Percentiles rank a stretch among this genome's conserved stretches.
Conservation (phyloP, 257 asterid species). For the Paraleonurus japonicus region DNA sequence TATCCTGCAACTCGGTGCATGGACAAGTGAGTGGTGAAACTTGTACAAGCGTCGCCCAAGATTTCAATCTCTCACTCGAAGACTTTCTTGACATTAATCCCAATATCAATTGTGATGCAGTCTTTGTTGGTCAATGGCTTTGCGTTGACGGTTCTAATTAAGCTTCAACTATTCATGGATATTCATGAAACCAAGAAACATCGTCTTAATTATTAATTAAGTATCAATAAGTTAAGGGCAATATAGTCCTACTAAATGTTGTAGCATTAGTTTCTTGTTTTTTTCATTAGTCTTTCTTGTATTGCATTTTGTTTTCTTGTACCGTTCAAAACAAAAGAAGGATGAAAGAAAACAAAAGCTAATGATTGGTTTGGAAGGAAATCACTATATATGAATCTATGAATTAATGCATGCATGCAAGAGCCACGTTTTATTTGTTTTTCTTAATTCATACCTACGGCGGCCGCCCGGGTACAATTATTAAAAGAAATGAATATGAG, state of each 20-base stretch:
- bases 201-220: background rate
- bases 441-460: too few species aligned
- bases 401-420: too few species aligned
- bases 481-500: too few species aligned
- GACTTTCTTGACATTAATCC: constrained; percentile 29
- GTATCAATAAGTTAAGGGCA: background rate
- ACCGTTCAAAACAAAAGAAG: background rate
- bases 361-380: background rate
- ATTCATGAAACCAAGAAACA: background rate
- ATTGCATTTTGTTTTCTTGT: background rate
- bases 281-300: background rate
- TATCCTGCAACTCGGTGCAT: constrained; percentile 6
- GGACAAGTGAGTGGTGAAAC: constrained; percentile 25
- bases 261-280: background rate
- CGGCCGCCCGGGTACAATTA: too few species aligned
- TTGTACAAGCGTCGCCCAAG: constrained; percentile 17
- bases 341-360: background rate
- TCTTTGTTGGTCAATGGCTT: constrained; percentile 39
- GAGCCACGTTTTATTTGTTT: background rate
- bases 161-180: background rate
- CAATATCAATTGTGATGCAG: constrained; percentile 27
- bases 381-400: too few species aligned
- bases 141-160: constrained; percentile 25
- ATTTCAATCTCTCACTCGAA: constrained; percentile 2
- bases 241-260: background rate